Evolutionary conservation across 2,329 filamentous ascomycete genomes (phyloP).

Genomic region (Sporothrix inflata): DNA sequence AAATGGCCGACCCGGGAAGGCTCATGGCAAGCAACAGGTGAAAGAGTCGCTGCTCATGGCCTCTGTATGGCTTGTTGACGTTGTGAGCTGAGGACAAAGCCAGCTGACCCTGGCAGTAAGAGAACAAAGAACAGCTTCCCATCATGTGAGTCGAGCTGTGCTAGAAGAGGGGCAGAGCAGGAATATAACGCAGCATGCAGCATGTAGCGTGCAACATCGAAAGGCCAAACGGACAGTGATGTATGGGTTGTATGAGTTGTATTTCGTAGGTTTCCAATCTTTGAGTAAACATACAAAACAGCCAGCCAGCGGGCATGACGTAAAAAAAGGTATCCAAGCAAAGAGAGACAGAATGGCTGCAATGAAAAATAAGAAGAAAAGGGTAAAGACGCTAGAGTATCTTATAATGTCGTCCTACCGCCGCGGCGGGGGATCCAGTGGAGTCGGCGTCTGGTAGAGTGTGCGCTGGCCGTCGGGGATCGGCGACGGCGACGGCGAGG

Average conservation of each 20-base stretch:
- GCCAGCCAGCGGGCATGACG: background rate
- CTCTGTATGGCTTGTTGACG: background rate
- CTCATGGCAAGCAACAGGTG: too few relatives aligned
- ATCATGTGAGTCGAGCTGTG: background rate
- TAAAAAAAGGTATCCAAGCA: background rate
- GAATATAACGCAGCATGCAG: background rate
- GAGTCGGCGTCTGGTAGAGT: constrained; percentile 19
- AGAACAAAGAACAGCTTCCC: constrained; percentile 1
- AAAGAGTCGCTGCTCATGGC: background rate
- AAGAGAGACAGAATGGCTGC: background rate
- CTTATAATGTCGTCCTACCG: background rate
- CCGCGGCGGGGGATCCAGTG: background rate
- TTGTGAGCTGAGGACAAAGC: background rate
- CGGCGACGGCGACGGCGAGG: constrained; percentile 15
- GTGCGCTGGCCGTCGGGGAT: constrained; percentile 20
- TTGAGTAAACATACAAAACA: background rate
- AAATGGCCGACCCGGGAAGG: background rate
- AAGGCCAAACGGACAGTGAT: background rate
- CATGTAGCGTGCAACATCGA: background rate
- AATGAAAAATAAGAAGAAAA: background rate
- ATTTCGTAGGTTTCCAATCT: constrained; percentile 9
- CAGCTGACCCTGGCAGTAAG: background rate
- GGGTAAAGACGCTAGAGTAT: background rate
- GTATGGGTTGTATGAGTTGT: background rate
- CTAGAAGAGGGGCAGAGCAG: background rate